These are phyloP conservation scores for Acer saccharum DNA, from an alignment of 345 rosid genomes.

Conservation along the genomic window DNA sequence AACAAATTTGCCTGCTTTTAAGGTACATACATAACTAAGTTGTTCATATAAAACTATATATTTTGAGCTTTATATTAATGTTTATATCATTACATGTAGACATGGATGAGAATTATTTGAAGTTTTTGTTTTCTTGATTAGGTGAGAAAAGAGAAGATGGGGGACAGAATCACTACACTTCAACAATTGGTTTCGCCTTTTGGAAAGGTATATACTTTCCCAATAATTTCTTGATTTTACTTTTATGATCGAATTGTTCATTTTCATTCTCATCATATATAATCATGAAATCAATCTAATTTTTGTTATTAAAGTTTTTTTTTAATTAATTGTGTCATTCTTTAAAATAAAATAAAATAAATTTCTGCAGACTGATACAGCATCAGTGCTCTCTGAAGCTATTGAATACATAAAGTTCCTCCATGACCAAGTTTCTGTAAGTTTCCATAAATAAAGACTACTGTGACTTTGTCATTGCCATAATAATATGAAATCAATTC, in stretches of 20 bases:
- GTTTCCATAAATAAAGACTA: slow-evolving; percentile 31
- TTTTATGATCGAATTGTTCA: slow-evolving; percentile 12
- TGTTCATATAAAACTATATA: slow-evolving; percentile 1
- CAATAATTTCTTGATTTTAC: neutral
- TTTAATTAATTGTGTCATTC: no score
- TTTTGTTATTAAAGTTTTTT: neutral
- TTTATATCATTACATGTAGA: neutral
- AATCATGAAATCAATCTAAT: no score
- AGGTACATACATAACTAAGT: slow-evolving; percentile 48
- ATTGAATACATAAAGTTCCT: slow-evolving; percentile 96
- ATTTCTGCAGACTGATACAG: slow-evolving; percentile 85
- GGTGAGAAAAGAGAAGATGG: slow-evolving; percentile 99
- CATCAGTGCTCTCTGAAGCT: slow-evolving; percentile 98
- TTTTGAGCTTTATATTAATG: neutral
- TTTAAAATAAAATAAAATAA: no score
- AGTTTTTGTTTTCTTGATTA: slow-evolving; percentile 28
- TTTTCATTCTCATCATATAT: slow-evolving; percentile 21
- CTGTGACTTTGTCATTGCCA: slow-evolving; percentile 2
- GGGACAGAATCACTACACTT: slow-evolving; percentile 99
- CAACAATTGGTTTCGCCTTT: slow-evolving; percentile 99
- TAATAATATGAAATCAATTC: slow-evolving; percentile 11
- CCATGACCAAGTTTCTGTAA: slow-evolving; percentile 89
- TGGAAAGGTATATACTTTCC: slow-evolving; percentile 75
- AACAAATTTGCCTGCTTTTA: slow-evolving; percentile 83
- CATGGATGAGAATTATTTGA: slow-evolving; percentile 24